These are phyloP conservation scores for Inga oerstediana DNA, from an alignment of 306 rosid species.

Conservation along the genomic window DNA sequence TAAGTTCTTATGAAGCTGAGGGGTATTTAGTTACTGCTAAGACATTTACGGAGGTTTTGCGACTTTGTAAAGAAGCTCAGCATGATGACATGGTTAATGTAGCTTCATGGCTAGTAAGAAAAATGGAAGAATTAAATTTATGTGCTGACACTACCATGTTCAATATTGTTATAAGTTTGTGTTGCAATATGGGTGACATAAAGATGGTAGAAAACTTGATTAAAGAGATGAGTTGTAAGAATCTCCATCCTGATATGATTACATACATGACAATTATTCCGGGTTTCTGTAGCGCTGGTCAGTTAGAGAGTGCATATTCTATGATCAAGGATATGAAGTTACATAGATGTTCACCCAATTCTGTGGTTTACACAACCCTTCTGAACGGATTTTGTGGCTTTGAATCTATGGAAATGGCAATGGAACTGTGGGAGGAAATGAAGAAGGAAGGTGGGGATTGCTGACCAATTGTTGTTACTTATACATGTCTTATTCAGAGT, in stretches of 20 bases:
- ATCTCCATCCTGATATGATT: slow-evolving; percentile 68
- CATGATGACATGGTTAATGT: slow-evolving; percentile 64
- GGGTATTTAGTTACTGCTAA: slow-evolving; percentile 58
- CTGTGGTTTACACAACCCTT: slow-evolving; percentile 68
- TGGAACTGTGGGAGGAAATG: slow-evolving; percentile 75
- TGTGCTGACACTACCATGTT: slow-evolving; percentile 65
- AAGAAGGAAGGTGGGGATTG: slow-evolving; percentile 63
- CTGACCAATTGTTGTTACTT: slow-evolving; percentile 72
- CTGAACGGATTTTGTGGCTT: slow-evolving; percentile 60
- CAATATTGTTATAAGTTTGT: slow-evolving; percentile 66
- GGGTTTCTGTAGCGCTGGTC: slow-evolving; percentile 68
- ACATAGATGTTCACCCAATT: slow-evolving; percentile 67
- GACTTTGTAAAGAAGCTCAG: slow-evolving; percentile 71
- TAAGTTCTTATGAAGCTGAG: slow-evolving; percentile 65
- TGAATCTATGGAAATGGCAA: slow-evolving; percentile 57
- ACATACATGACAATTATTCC: slow-evolving; percentile 68
- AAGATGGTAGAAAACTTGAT: slow-evolving; percentile 59
- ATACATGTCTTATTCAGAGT: slow-evolving; percentile 71
- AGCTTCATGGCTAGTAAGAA: slow-evolving; percentile 69
- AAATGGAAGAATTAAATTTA: slow-evolving; percentile 56
- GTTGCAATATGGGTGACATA: slow-evolving; percentile 65
- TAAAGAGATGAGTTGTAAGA: slow-evolving; percentile 57
- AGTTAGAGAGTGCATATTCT: slow-evolving; percentile 60
- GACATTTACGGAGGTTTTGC: slow-evolving; percentile 65
- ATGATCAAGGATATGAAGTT: slow-evolving; percentile 60